Evolutionary conservation across 148 eudicot genomes (phyloP).

Genomic region (Cornus suecica): DNA sequence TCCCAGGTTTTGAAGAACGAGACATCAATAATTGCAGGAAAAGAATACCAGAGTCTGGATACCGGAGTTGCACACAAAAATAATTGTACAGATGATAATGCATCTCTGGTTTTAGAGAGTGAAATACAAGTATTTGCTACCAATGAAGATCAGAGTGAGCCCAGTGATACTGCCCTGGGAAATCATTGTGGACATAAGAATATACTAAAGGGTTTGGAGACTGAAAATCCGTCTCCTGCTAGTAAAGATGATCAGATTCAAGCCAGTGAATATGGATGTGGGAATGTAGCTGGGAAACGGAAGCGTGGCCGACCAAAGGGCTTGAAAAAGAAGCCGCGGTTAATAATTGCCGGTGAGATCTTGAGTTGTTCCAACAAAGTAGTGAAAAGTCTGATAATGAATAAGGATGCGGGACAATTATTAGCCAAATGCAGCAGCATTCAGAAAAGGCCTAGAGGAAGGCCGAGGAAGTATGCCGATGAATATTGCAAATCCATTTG

Average conservation of each 20-base stretch:
- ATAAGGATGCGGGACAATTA: slow-evolving; percentile 7
- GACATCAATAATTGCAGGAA: neutral
- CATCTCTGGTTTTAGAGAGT: neutral
- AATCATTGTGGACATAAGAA: slow-evolving; percentile 1
- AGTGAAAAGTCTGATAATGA: slow-evolving; percentile 4
- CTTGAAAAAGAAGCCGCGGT: slow-evolving; percentile 14
- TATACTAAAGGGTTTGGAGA: neutral
- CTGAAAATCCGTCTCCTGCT: neutral
- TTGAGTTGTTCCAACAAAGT: slow-evolving; percentile 12
- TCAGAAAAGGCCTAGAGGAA: slow-evolving; percentile 21
- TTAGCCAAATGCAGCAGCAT: slow-evolving; percentile 11
- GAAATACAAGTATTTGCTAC: neutral
- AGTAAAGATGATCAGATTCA: slow-evolving; percentile 4
- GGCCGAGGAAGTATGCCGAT: slow-evolving; percentile 21
- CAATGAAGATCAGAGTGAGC: neutral
- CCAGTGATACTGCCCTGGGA: neutral
- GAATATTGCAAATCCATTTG: neutral
- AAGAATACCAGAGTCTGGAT: neutral
- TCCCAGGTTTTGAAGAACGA: slow-evolving; percentile 1
- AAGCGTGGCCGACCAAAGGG: slow-evolving; percentile 14
- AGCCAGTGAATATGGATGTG: neutral
- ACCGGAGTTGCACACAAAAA: neutral
- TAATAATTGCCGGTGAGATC: slow-evolving; percentile 24
- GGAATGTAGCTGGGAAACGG: slow-evolving; percentile 8
- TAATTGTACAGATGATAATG: neutral